Percentiles rank a stretch among this genome's conserved stretches.
These are phyloP conservation scores for Symbiotaphrina buchneri DNA, from an alignment of 495 filamentous ascomycete genomes.

Conservation along the genomic window DNA sequence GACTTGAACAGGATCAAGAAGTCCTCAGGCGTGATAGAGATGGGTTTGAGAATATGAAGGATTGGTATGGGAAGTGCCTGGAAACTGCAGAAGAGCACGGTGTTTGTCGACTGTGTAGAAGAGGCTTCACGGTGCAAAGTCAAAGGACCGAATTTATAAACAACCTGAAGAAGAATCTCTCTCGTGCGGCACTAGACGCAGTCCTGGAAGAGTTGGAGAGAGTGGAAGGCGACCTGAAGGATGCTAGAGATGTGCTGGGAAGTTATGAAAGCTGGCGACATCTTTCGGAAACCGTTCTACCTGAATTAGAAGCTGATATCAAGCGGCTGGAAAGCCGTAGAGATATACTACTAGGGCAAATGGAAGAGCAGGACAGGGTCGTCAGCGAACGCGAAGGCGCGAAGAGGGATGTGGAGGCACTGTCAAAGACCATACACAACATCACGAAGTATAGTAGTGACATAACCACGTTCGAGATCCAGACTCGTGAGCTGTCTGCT, in stretches of 20 bases:
- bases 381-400: conserved; percentile 40
- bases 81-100: conserved; percentile 33
- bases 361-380: conserved; percentile 51
- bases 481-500: conserved; percentile 42
- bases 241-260: conserved; percentile 32
- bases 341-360: conserved; percentile 31
- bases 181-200: conserved; percentile 26
- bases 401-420: conserved; percentile 50
- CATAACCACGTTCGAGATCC: conserved; percentile 38
- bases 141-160: conserved; percentile 33
- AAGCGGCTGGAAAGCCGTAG: conserved; percentile 27
- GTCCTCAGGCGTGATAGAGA: conserved; percentile 36
- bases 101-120: conserved; percentile 46
- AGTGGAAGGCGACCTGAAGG: conserved; percentile 28
- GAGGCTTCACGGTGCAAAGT: conserved; percentile 33
- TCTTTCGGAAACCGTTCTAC: conserved; percentile 47
- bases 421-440: conserved; percentile 50
- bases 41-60: conserved; percentile 32
- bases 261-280: conserved; percentile 53
- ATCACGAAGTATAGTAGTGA: conserved; percentile 54
- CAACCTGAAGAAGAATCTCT: conserved; percentile 35
- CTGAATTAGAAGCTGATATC: conserved; percentile 37
- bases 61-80: conserved; percentile 39
- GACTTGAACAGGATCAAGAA: conserved; percentile 36
- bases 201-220: conserved; percentile 27